phyloP scores from a whole-genome alignment of 768 basidiomycete genomes.

The Naganishia antarctica region DNA sequence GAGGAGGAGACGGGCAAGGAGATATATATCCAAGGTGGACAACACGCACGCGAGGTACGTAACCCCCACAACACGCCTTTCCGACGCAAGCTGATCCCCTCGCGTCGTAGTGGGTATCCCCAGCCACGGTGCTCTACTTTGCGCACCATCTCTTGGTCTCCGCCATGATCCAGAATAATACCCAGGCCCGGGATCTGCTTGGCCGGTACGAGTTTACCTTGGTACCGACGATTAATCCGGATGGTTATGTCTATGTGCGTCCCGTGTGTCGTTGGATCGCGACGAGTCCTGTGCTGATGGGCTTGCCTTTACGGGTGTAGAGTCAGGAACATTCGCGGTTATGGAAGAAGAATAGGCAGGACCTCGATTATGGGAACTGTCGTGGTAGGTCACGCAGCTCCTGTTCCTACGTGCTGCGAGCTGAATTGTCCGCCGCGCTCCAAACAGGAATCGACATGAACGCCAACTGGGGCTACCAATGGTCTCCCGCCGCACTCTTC shows the following conservation, averaged over 20 bases:
- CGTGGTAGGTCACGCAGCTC: conserved; percentile 30
- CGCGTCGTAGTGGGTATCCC: conserved; percentile 66
- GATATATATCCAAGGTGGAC: conserved; percentile 66
- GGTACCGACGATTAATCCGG: conserved; percentile 47
- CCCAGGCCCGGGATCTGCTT: conserved; percentile 54
- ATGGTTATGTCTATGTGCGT: conserved; percentile 49
- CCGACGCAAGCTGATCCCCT: too few species aligned
- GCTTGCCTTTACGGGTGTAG: too few species aligned
- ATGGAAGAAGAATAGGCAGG: conserved; percentile 48
- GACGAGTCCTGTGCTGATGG: conserved; percentile 55
- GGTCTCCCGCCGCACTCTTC: conserved; percentile 53
- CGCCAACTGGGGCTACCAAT: conserved; percentile 70
- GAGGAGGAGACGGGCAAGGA: conserved; percentile 48
- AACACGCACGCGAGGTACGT: conserved; percentile 70
- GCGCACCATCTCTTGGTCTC: conserved; percentile 64
- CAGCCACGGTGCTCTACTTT: conserved; percentile 66
- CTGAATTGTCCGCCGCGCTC: conserved; percentile 45
- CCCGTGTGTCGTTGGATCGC: conserved; percentile 6
- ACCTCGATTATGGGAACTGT: conserved; percentile 45
- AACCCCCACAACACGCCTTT: too few species aligned
- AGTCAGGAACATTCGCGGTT: conserved; percentile 67
- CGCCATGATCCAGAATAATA: conserved; percentile 51
- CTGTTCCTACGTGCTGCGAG: neutral
- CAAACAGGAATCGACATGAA: conserved; percentile 68
- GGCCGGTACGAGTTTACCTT: conserved; percentile 52